phyloP scores from a whole-genome alignment of 768 basidiomycete species.

The Suillus bovinus region DNA sequence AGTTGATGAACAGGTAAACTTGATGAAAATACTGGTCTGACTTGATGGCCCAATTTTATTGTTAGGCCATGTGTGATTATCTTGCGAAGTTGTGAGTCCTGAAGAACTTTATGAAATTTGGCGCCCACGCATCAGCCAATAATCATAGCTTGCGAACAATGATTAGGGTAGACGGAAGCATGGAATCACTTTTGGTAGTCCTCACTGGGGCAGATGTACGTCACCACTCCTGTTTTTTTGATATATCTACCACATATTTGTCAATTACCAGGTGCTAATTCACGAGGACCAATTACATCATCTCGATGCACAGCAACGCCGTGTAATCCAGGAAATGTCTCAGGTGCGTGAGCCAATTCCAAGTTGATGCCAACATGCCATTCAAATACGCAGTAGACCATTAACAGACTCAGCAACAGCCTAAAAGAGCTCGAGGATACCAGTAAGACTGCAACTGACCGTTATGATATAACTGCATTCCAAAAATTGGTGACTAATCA shows the following conservation, averaged over 20 bases:
- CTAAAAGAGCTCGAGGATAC: background rate
- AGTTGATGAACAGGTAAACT: background rate
- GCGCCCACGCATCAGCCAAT: background rate
- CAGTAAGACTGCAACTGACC: no score
- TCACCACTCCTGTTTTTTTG: no score
- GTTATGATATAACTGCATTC: background rate
- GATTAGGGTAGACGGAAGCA: background rate
- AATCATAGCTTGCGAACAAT: background rate
- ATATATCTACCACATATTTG: background rate
- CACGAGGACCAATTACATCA: background rate
- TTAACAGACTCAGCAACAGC: background rate
- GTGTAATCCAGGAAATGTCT: background rate
- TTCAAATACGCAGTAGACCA: background rate
- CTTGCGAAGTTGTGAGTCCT: background rate
- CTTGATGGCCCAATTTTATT: background rate
- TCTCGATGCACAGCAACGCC: background rate
- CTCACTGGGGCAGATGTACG: background rate
- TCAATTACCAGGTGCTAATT: background rate
- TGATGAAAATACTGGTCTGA: background rate
- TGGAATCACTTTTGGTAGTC: background rate
- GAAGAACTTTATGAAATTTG: background rate
- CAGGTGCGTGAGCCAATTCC: background rate
- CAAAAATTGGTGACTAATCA: background rate
- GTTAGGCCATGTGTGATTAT: background rate
- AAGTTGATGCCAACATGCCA: background rate